Evolutionary conservation across 768 basidiomycete genomes (phyloP), one percentile per base, ranked within the genome.

Genomic region (Nidula microcarpa): DNA sequence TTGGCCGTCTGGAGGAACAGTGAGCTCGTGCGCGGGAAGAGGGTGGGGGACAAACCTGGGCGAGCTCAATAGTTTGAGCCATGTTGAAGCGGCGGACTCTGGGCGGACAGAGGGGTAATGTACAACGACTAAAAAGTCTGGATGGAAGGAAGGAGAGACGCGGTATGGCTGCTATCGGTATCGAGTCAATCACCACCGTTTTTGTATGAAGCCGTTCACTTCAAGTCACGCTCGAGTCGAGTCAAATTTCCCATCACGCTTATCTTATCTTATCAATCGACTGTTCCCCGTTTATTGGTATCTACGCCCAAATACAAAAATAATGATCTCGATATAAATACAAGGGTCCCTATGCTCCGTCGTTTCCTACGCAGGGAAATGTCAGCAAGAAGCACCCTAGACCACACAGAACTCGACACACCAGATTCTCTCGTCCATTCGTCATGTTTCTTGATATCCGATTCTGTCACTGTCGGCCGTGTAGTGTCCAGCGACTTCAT

Each of bases 351-450:
- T 60, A 67, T 62, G 66, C 68, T 17, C 68, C 68, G 53, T 69
- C 69, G 45, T 67, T 65, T 18, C 67, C 69, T 69, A 23, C 23
- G 10, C 44, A 14, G 18, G 18, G 44, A 10, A 14, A 10, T 46
- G 13, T 46, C 23, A 23, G 23, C 23, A 3, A 23, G 23, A 23
- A 23, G 23, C 23, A 23, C 23, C 10, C 5, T 46, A 46, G 18
- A 14, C 11, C 18, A 23, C 37, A 39, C 16, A 49, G 23, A 37
- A 47, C 4, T 14, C 18, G 44, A 70, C 86, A 60, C 59, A 86
- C 91, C 91, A 57, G 87, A 88, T 64, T 93, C 90, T 60, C 73
- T 81, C 49, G 91, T 94, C 91, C 91, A 93, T 16, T 88, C 78
- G 0, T 90, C 86, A 61, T 94, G 90, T 55, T 76, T 78, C 72